These are phyloP conservation scores for Yamadazyma diddensiae DNA, from an alignment of 1,139 yeast species.

Conservation along the genomic window DNA sequence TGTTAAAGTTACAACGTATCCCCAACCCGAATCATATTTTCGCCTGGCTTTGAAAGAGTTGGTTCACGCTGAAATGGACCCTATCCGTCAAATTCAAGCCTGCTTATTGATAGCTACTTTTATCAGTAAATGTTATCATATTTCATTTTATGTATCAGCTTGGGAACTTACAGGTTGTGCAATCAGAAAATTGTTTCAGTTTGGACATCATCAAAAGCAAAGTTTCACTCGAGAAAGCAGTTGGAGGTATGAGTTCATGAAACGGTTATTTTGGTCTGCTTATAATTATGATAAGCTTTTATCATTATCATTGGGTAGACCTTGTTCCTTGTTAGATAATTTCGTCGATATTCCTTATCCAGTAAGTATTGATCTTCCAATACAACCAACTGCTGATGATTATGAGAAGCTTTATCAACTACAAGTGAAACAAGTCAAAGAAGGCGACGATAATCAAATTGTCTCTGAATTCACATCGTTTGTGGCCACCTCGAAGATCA, in stretches of 20 bases:
- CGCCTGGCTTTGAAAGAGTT: constrained; percentile 13
- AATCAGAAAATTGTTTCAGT: constrained; percentile 14
- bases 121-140: constrained; percentile 15
- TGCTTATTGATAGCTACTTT: constrained; percentile 14
- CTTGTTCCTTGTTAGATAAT: constrained; percentile 13
- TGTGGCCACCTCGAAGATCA: constrained; percentile 11
- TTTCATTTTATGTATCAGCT: constrained; percentile 15
- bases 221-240: constrained; percentile 6
- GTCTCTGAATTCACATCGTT: constrained; percentile 13
- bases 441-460: constrained; percentile 7
- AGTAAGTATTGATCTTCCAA: constrained; percentile 10
- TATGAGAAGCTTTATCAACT: constrained; percentile 8
- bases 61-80: constrained; percentile 9
- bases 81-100: constrained; percentile 13
- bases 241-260: constrained; percentile 14
- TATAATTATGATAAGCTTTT: constrained; percentile 11
- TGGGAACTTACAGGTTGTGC: constrained; percentile 17
- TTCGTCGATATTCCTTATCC: constrained; percentile 17
- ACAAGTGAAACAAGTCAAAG: constrained; percentile 10
- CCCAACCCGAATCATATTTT: constrained; percentile 13
- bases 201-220: constrained; percentile 13
- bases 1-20: constrained; percentile 12
- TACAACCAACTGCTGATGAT: constrained; percentile 9
- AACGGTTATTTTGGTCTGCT: constrained; percentile 15
- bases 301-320: constrained; percentile 13